Evolutionary conservation across 2,329 filamentous ascomycete genomes (phyloP).

Genomic region (Ceratocystiopsis brevicomis): DNA sequence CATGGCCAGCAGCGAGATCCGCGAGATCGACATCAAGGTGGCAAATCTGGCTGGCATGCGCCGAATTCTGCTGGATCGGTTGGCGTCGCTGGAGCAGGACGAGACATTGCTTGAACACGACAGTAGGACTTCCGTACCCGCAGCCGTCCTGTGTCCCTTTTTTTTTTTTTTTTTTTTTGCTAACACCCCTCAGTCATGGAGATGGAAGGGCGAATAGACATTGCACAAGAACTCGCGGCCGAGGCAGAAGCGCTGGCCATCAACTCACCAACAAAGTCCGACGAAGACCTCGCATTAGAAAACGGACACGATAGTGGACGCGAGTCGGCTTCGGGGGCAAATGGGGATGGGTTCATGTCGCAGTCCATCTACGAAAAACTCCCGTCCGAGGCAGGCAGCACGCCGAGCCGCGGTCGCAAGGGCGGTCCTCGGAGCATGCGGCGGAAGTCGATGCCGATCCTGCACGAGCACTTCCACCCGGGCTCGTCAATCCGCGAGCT

Average conservation of each 20-base stretch:
- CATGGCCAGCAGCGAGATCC: conserved; percentile 92
- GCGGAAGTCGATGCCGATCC: conserved; percentile 75
- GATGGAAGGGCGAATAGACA: conserved; percentile 41
- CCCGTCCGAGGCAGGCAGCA: conserved; percentile 36
- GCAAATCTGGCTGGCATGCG: conserved; percentile 85
- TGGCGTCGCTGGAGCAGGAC: conserved; percentile 76
- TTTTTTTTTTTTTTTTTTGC: conserved; percentile 1
- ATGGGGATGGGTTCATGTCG: conserved; percentile 56
- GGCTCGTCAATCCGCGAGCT: conserved; percentile 78
- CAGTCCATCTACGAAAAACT: conserved; percentile 94
- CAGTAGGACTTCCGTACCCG: conserved; percentile 38
- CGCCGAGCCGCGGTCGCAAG: conserved; percentile 23
- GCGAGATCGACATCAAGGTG: conserved; percentile 93
- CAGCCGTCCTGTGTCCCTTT: too few relatives aligned
- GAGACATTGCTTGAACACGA: conserved; percentile 82
- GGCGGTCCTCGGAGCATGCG: conserved; percentile 36
- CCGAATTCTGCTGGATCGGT: conserved; percentile 69
- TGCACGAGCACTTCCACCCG: conserved; percentile 88
- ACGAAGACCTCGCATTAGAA: conserved; percentile 33
- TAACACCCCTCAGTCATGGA: conserved; percentile 35
- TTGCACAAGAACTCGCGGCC: conserved; percentile 38
- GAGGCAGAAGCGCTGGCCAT: conserved; percentile 38
- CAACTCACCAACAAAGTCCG: conserved; percentile 31
- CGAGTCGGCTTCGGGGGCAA: conserved; percentile 4
- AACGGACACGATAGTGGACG: conserved; percentile 19